phyloP scores from a whole-genome alignment of 495 filamentous ascomycete genomes.

The Neurospora discreta region DNA sequence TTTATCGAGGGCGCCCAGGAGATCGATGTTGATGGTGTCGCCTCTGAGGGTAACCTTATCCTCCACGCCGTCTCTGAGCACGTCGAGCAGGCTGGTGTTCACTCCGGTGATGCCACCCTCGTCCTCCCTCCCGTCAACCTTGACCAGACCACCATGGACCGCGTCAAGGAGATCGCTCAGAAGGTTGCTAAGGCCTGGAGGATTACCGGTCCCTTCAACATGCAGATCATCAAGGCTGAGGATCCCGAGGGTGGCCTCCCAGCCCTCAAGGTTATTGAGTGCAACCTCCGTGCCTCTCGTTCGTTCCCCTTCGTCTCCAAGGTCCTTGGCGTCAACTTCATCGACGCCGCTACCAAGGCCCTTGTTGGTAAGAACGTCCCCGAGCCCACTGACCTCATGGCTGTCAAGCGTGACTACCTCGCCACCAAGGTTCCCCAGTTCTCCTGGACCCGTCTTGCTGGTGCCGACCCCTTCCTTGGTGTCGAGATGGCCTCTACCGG shows the following conservation, averaged over 20 bases:
- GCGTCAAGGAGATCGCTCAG: conserved; percentile 86
- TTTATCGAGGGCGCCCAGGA: conserved; percentile 97
- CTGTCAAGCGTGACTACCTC: conserved; percentile 73
- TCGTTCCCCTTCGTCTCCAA: conserved; percentile 98
- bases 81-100: conserved; percentile 93
- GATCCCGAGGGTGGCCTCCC: conserved; percentile 59
- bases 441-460: conserved; percentile 96
- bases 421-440: conserved; percentile 98
- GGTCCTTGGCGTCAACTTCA: conserved; percentile 94
- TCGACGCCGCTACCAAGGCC: conserved; percentile 90
- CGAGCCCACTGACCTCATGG: conserved; percentile 81
- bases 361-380: conserved; percentile 81
- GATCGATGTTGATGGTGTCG: conserved; percentile 95
- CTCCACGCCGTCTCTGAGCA: conserved; percentile 94
- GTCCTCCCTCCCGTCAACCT: conserved; percentile 82
- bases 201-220: conserved; percentile 97
- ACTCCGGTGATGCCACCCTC: conserved; percentile 94
- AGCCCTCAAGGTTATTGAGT: conserved; percentile 90
- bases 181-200: conserved; percentile 96
- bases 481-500: conserved; percentile 97
- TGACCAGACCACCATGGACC: conserved; percentile 61
- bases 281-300: conserved; percentile 93
- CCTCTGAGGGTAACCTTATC: conserved; percentile 73
- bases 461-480: conserved; percentile 93
- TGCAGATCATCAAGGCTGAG: conserved; percentile 96